A percentile compares a stretch with the other conserved stretches of the same genome.
Evolutionary conservation across 1,284 basidiomycete species (phyloP).

Genomic region (Irpex sp.): DNA sequence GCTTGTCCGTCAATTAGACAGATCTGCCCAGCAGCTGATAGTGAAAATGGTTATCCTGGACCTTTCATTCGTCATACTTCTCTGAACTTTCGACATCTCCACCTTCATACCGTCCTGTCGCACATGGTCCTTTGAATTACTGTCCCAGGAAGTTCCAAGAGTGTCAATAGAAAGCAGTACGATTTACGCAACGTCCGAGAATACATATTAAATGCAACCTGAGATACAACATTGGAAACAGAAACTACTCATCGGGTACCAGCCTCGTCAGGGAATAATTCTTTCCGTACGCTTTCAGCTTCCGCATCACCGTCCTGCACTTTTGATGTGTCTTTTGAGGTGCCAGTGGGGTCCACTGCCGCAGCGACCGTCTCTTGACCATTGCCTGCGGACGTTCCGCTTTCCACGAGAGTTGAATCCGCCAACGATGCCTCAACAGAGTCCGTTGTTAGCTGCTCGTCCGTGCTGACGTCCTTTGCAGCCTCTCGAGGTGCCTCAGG

Average conservation of each 20-base stretch:
- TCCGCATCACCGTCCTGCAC: slow-evolving; percentile 25
- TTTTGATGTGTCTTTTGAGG: neutral
- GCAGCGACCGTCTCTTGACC: neutral
- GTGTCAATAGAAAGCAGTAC: neutral
- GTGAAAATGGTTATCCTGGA: neutral
- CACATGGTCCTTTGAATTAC: no score
- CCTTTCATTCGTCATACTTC: neutral
- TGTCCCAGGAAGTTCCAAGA: no score
- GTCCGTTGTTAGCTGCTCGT: slow-evolving; percentile 1
- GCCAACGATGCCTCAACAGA: neutral
- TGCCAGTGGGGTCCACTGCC: slow-evolving; percentile 2
- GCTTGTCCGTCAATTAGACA: no score
- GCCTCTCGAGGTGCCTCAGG: slow-evolving; percentile 9
- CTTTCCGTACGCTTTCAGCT: slow-evolving; percentile 27
- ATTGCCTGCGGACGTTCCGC: neutral
- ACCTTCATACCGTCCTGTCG: neutral
- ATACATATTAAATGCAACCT: neutral
- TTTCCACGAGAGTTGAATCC: neutral
- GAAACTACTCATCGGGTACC: neutral
- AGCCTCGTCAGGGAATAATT: slow-evolving; percentile 21
- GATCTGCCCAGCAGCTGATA: neutral
- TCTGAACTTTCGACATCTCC: neutral
- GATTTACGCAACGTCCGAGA: neutral
- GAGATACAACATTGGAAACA: neutral
- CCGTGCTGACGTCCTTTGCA: slow-evolving; percentile 11